phyloP scores from a whole-genome alignment of 495 filamentous ascomycete genomes.

The Talaromyces borbonicus region DNA sequence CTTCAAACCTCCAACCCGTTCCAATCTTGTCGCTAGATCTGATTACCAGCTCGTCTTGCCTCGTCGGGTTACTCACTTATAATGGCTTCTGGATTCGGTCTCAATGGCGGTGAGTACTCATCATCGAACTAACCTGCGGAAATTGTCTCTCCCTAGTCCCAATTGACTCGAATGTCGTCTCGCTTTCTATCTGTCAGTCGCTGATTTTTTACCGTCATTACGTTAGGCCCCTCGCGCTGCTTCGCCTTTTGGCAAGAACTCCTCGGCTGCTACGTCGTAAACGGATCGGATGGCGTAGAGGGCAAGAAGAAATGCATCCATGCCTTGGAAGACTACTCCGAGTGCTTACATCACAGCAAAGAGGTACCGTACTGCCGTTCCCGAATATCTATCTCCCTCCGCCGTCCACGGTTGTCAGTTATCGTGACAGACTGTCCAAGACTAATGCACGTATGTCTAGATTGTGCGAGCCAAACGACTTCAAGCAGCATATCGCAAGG shows the following conservation, averaged over 20 bases:
- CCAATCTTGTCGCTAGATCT: constrained; percentile 16
- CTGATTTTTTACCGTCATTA: no score
- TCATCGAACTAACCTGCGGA: constrained; percentile 16
- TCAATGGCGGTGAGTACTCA: constrained; percentile 59
- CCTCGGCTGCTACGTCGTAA: constrained; percentile 82
- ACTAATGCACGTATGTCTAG: constrained; percentile 32
- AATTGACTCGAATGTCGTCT: no score
- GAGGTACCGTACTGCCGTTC: constrained; percentile 69
- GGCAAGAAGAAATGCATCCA: constrained; percentile 86
- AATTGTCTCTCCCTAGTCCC: no score
- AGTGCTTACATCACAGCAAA: constrained; percentile 96
- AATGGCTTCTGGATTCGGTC: constrained; percentile 78
- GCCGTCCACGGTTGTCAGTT: neutral
- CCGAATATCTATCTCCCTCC: neutral
- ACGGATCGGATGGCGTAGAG: constrained; percentile 60
- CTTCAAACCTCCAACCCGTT: constrained; percentile 4
- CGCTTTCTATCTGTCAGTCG: no score
- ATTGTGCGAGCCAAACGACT: constrained; percentile 64
- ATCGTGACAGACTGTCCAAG: constrained; percentile 42
- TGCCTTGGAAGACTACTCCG: constrained; percentile 93
- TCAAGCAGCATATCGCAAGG: constrained; percentile 80
- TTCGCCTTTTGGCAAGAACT: constrained; percentile 98
- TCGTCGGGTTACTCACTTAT: constrained; percentile 1
- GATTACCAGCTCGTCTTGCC: constrained; percentile 13
- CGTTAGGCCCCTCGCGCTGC: constrained; percentile 81